phyloP scores from a whole-genome alignment of 345 rosid species.

The Cardiospermum halicacabum region DNA sequence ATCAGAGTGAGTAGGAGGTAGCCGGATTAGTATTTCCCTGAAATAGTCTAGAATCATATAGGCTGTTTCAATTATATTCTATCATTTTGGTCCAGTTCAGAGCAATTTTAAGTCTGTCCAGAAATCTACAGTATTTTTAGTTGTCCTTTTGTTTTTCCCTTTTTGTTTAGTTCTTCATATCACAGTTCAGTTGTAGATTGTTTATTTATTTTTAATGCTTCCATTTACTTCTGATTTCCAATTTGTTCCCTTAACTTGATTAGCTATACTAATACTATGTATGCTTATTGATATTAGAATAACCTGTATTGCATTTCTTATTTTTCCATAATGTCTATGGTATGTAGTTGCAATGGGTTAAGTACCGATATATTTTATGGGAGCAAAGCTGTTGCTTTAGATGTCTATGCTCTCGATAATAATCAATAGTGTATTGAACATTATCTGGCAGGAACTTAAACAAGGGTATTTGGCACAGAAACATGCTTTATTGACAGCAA shows the following conservation, averaged over 20 bases:
- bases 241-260: too few relatives aligned
- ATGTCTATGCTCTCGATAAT: not conserved
- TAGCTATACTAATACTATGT: too few relatives aligned
- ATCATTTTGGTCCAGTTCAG: not conserved
- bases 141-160: too few relatives aligned
- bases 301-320: not conserved
- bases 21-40: not conserved
- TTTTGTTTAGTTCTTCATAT: too few relatives aligned
- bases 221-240: not conserved
- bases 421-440: not conserved
- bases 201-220: too few relatives aligned
- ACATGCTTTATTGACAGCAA: constrained; percentile 56
- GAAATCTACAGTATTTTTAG: not conserved
- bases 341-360: not conserved
- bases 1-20: not conserved
- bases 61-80: not conserved
- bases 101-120: not conserved
- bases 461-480: constrained; percentile 73
- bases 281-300: not conserved
- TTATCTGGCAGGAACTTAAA: constrained; percentile 52
- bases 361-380: not conserved
- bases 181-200: too few relatives aligned
- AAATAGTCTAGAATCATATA: not conserved
- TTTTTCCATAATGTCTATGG: not conserved
- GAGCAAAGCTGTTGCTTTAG: not conserved